These are phyloP conservation scores for Yarrowia keelungensis DNA, from an alignment of 805 yeast species.

Conservation along the genomic window DNA sequence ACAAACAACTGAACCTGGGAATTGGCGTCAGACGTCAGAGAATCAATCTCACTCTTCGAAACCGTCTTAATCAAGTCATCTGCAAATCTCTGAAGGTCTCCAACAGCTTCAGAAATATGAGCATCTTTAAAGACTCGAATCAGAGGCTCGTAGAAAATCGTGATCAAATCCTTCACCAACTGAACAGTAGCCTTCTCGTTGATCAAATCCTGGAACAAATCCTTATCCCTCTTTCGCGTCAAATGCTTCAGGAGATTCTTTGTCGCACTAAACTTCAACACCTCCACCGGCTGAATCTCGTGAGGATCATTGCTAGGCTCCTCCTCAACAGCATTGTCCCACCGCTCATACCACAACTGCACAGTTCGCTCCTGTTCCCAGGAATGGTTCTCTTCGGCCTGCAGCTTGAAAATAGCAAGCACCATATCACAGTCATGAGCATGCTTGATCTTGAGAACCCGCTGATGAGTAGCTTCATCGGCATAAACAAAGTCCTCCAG, in stretches of 20 bases:
- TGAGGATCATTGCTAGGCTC: conserved; percentile 42
- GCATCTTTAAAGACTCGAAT: conserved; percentile 72
- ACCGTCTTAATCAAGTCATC: conserved; percentile 67
- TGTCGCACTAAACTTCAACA: conserved; percentile 39
- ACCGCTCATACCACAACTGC: conserved; percentile 48
- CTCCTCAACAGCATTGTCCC: conserved; percentile 50
- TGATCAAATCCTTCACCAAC: conserved; percentile 72
- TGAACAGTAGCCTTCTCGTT: conserved; percentile 82
- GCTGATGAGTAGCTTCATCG: conserved; percentile 47
- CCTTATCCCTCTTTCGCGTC: conserved; percentile 76
- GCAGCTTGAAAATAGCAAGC: conserved; percentile 29
- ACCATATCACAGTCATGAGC: conserved; percentile 24
- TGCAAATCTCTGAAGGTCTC: conserved; percentile 69
- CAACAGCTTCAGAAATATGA: conserved; percentile 67
- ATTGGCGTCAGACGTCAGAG: conserved; percentile 59
- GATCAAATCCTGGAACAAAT: conserved; percentile 78
- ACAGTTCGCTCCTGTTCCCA: conserved; percentile 39
- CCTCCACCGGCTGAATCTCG: conserved; percentile 38
- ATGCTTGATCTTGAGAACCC: conserved; percentile 41
- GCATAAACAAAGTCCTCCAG: conserved; percentile 41
- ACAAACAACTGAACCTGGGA: conserved; percentile 74
- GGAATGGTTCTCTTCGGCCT: conserved; percentile 25
- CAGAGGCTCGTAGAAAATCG: conserved; percentile 76
- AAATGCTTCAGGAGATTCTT: conserved; percentile 68
- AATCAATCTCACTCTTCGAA: conserved; percentile 59